These are phyloP conservation scores for Nemania abortiva DNA, from an alignment of 2,329 filamentous ascomycete genomes.

Conservation along the genomic window DNA sequence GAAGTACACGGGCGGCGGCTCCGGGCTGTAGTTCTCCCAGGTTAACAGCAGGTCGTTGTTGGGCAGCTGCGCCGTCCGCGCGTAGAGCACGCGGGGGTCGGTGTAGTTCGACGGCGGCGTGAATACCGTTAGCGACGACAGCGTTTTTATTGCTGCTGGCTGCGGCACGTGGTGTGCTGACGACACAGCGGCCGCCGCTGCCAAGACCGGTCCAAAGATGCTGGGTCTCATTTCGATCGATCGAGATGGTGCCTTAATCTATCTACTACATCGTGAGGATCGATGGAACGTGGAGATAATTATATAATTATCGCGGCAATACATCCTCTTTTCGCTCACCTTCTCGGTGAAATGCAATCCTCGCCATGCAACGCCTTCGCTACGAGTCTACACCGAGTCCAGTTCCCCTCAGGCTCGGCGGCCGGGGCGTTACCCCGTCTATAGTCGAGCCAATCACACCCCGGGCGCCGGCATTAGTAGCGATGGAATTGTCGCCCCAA, in stretches of 20 bases:
- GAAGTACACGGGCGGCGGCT: conserved; percentile 67
- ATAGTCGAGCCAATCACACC: conserved; percentile 26
- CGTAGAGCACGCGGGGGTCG: conserved; percentile 59
- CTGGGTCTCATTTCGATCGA: conserved; percentile 1
- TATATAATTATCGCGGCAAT: not conserved
- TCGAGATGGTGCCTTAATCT: too few species aligned
- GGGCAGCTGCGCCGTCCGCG: conserved; percentile 58
- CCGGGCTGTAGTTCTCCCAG: conserved; percentile 68
- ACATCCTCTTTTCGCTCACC: not conserved
- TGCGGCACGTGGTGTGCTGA: not conserved
- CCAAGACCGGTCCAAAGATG: not conserved
- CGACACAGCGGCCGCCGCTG: not conserved
- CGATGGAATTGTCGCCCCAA: conserved; percentile 2
- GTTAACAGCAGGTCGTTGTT: conserved; percentile 64
- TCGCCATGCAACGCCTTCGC: conserved; percentile 8
- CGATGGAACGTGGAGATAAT: not conserved
- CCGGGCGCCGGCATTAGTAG: not conserved
- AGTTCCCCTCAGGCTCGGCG: conserved; percentile 6
- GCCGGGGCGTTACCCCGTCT: not conserved
- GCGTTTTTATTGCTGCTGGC: not conserved
- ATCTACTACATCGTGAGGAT: not conserved
- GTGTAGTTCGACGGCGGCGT: conserved; percentile 59
- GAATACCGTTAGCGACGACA: conserved; percentile 50
- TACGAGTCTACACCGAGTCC: conserved; percentile 17
- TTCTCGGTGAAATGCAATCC: not conserved